phyloP scores from a whole-genome alignment of 495 filamentous ascomycete species.

The Penicillium pulvis region DNA sequence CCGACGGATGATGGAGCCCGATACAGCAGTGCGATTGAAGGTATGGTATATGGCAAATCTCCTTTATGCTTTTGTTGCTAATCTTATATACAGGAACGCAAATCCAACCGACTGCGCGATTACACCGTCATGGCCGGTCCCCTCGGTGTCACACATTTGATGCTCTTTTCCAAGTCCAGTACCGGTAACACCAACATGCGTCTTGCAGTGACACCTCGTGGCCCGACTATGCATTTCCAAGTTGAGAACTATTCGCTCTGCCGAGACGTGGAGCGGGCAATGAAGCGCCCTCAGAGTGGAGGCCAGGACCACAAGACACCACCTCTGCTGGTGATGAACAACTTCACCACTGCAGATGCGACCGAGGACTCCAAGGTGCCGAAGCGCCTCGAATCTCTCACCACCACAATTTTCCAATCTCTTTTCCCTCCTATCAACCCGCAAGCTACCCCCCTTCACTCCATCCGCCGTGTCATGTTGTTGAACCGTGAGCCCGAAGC shows the following conservation, averaged over 20 bases:
- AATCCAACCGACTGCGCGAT: slow-evolving; percentile 86
- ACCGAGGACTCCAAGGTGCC: slow-evolving; percentile 61
- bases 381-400: slow-evolving; percentile 89
- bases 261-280: slow-evolving; percentile 80
- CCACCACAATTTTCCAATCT: slow-evolving; percentile 92
- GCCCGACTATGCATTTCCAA: slow-evolving; percentile 90
- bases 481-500: slow-evolving; percentile 73
- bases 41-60: slow-evolving; percentile 30
- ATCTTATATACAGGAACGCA: slow-evolving; percentile 64
- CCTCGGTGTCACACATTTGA: slow-evolving; percentile 87
- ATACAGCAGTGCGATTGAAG: slow-evolving; percentile 81
- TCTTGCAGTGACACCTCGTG: slow-evolving; percentile 83
- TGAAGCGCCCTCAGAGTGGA: slow-evolving; percentile 78
- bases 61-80: slow-evolving; percentile 6
- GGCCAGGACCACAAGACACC: slow-evolving; percentile 81
- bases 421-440: slow-evolving; percentile 96
- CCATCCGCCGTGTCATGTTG: slow-evolving; percentile 85
- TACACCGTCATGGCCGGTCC: slow-evolving; percentile 96
- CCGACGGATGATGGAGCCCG: slow-evolving; percentile 90
- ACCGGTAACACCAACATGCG: slow-evolving; percentile 92
- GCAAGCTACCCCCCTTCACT: slow-evolving; percentile 80
- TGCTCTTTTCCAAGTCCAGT: slow-evolving; percentile 89
- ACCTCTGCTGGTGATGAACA: slow-evolving; percentile 97
- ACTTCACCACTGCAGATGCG: slow-evolving; percentile 71
- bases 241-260: slow-evolving; percentile 96